Evolutionary conservation across 202 grass and related monocot species (phyloP).

Genomic region (Dendrocalamus latiflorus): DNA sequence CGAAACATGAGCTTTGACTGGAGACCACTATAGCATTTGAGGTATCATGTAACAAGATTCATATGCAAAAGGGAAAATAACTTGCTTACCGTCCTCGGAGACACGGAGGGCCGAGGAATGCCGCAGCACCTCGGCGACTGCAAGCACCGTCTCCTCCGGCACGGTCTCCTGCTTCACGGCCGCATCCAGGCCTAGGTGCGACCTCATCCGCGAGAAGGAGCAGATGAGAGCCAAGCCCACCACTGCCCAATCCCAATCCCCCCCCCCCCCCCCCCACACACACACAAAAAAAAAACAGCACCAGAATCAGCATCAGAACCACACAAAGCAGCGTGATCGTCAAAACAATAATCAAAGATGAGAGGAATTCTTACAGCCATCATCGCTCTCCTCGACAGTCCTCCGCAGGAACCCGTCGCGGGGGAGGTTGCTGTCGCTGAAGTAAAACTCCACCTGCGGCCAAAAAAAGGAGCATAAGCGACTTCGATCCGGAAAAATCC

Average conservation of each 20-base stretch:
- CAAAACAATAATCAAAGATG: background rate
- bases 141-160: conserved; percentile 39
- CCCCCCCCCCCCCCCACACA: too few species aligned
- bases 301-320: background rate
- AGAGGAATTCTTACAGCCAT: conserved; percentile 62
- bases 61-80: background rate
- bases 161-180: conserved; percentile 54
- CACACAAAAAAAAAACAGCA: background rate
- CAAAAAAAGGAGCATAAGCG: background rate
- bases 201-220: conserved; percentile 78
- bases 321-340: background rate
- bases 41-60: background rate
- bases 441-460: conserved; percentile 90
- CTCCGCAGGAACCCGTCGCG: conserved; percentile 63
- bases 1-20: background rate
- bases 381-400: conserved; percentile 61
- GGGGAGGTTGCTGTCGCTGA: conserved; percentile 94
- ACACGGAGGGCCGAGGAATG: conserved; percentile 55
- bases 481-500: background rate
- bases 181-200: conserved; percentile 50
- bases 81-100: conserved; percentile 59
- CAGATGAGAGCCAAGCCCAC: conserved; percentile 89
- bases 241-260: conserved; percentile 40
- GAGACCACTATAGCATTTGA: background rate
- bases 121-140: conserved; percentile 67